A percentile compares a stretch with the other conserved stretches of the same genome.
phyloP scores from a whole-genome alignment of 441 rosid genomes.

The Populus hybrid region DNA sequence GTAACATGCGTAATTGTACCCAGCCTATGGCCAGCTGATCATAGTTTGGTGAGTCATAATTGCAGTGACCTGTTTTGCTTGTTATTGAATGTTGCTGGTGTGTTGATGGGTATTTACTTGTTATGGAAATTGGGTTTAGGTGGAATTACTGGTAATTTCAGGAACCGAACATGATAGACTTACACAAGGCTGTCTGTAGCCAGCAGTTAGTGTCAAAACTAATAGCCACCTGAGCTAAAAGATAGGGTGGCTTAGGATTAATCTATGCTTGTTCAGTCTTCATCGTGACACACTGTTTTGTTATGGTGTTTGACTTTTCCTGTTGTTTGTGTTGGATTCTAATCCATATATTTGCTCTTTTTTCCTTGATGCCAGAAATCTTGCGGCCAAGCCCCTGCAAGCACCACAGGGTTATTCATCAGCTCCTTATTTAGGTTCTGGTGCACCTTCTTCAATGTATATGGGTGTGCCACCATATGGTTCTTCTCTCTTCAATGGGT shows the following conservation, averaged over 20 bases:
- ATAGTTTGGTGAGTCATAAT: conserved; percentile 55
- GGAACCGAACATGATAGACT: neutral
- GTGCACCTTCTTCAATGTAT: conserved; percentile 76
- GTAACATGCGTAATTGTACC: conserved; percentile 98
- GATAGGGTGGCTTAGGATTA: neutral
- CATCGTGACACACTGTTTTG: neutral
- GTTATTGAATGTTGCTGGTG: neutral
- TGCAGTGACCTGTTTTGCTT: neutral
- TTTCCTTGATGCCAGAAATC: conserved; percentile 49
- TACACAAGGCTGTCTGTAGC: neutral
- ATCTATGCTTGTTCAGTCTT: neutral
- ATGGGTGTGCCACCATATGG: conserved; percentile 89
- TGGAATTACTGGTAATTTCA: conserved; percentile 2
- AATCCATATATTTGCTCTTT: neutral
- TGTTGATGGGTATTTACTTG: neutral
- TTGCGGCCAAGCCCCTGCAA: conserved; percentile 76
- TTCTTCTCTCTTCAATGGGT: conserved; percentile 69
- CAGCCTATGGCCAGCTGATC: conserved; percentile 97
- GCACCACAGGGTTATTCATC: conserved; percentile 60
- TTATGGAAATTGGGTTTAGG: neutral
- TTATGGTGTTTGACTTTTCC: neutral
- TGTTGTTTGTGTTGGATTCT: neutral
- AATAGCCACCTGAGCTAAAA: neutral
- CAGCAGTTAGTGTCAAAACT: neutral
- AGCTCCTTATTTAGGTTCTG: conserved; percentile 78